Conservation (phyloP, 176 grass and related monocot genomes). For the Lolium rigidum region DNA sequence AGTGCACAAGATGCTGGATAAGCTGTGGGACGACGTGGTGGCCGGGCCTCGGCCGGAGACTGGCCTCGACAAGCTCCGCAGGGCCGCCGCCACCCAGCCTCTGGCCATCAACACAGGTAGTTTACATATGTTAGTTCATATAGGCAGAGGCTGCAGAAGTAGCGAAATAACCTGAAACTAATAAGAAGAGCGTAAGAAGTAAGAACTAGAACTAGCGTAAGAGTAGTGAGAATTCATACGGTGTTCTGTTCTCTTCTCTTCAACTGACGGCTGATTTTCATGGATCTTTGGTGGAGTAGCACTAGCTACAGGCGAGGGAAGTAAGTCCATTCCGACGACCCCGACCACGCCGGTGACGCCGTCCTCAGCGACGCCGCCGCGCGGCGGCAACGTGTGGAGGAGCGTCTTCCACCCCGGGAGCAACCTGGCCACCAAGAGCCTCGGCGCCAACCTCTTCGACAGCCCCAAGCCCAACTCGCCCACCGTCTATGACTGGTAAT, state of each 20-base stretch:
- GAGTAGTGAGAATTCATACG: no score
- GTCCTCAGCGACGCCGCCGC: slow-evolving; percentile 46
- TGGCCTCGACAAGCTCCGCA: slow-evolving; percentile 84
- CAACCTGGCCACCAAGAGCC: slow-evolving; percentile 76
- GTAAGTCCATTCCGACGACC: slow-evolving; percentile 74
- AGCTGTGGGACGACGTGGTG: slow-evolving; percentile 96
- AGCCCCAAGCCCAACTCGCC: slow-evolving; percentile 85
- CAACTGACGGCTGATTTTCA: neutral
- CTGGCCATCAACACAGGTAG: slow-evolving; percentile 64
- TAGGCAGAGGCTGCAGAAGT: neutral
- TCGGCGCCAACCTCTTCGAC: slow-evolving; percentile 86
- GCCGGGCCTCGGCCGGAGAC: slow-evolving; percentile 81
- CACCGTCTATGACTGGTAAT: slow-evolving; percentile 95
- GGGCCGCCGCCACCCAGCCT: slow-evolving; percentile 45
- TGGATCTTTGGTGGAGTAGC: slow-evolving; percentile 25
- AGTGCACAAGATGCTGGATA: slow-evolving; percentile 60
- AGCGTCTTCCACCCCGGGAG: slow-evolving; percentile 98
- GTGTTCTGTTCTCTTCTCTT: no score
- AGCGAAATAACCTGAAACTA: neutral
- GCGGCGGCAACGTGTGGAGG: slow-evolving; percentile 79
- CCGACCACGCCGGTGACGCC: slow-evolving; percentile 77
- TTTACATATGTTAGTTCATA: neutral
- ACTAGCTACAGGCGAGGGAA: slow-evolving; percentile 32
- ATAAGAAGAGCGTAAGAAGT: neutral
- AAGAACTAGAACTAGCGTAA: no score